Evolutionary conservation across 108 stramenopile species (phyloP).

Genomic region (Skeletonema costatum): DNA sequence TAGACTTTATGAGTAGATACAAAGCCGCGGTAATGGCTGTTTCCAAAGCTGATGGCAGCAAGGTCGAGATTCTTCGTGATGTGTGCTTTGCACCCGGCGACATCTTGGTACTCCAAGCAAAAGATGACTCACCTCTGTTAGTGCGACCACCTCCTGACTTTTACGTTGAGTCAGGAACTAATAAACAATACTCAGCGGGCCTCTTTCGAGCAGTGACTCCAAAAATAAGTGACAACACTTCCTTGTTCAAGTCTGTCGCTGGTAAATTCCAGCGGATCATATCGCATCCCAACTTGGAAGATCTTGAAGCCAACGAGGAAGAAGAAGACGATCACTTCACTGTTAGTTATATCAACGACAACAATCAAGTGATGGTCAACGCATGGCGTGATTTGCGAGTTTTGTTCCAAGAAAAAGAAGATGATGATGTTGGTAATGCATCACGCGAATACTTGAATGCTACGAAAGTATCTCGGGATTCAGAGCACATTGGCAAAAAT

Average conservation of each 20-base stretch:
- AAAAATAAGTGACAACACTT: neutral
- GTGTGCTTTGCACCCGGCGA: constrained; percentile 68
- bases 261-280: neutral
- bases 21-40: constrained; percentile 77
- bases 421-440: constrained; percentile 4
- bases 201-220: neutral
- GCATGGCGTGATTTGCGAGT: constrained; percentile 76
- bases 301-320: neutral
- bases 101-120: constrained; percentile 69
- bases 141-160: constrained; percentile 62
- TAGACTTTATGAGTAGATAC: constrained; percentile 66
- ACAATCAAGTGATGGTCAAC: constrained; percentile 14
- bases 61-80: constrained; percentile 11
- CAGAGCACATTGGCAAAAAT: constrained; percentile 56
- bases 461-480: constrained; percentile 65
- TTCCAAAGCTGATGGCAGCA: constrained; percentile 61
- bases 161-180: constrained; percentile 24
- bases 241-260: neutral
- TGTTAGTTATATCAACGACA: neutral
- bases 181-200: neutral
- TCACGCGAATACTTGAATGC: constrained; percentile 77
- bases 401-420: constrained; percentile 33
- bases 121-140: constrained; percentile 74
- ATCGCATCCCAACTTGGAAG: neutral
- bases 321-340: constrained; percentile 4